Evolutionary conservation across 1,284 basidiomycete species (phyloP), one percentile per base, ranked within the genome.

Genomic region (Pascua sp.): DNA sequence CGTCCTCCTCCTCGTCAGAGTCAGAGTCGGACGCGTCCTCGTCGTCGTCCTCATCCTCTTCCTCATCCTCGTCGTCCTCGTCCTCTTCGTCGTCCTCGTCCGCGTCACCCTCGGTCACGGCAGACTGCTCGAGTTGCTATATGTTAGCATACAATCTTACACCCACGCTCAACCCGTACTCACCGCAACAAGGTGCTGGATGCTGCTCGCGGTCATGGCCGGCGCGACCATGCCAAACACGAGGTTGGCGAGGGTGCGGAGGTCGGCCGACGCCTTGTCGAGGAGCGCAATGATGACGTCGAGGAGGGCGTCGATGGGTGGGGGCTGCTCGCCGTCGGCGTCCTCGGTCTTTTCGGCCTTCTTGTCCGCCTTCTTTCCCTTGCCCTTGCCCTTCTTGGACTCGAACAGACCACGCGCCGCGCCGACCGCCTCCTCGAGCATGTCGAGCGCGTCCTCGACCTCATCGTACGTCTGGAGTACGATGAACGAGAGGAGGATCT

Each of bases 261-360:
- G 82, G 76, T 91, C 95, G 41, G 86, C 84, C 11, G 87, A 90
- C 2, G 88, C 86, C 60, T 87, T 84, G 72, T 98, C 93, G 50
- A 98, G 79, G 69, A 91, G 87, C 9, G 90, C 90, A 56, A 98
- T 88, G 57, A 98, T 84, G 24, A 84, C 83, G 70, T 98, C 94
- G 49, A 94, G 86, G 42, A 98, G 81, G 39, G 92, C 77, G 66
- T 96, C 92, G 51, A 94, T 85, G 1, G 90, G 86, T 44, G 83
- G 77, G 4, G 24, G 24, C 24, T 32, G 24, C 24, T 32, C 24
- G 24, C 24, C 24, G 17, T 80, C 78, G 32, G 78, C 80, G 38
- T 78, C 79, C 11, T 76, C 75, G 13, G 77, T 69, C 1, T 70
- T 70, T 17, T 62, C 66, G 12, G 32, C 38, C 38, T 53, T 47